Percentiles rank a stretch among this genome's conserved stretches.
Conservation (phyloP, 78 protist species). For the Chrysochromulina parva region DNA sequence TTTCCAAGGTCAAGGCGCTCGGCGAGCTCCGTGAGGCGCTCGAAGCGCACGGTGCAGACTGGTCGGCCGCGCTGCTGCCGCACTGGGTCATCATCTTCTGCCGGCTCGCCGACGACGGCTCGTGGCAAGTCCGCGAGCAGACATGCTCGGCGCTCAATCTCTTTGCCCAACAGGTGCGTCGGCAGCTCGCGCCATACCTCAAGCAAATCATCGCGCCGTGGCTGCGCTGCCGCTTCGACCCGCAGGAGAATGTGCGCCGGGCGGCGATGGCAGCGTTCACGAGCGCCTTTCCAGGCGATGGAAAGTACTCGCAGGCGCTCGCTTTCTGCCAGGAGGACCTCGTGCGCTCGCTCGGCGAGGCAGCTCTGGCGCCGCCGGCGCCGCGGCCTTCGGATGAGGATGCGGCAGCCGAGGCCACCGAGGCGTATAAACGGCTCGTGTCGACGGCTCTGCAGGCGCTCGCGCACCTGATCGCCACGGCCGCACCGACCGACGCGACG, state of each 20-base stretch:
- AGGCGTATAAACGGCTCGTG: not conserved
- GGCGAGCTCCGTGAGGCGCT: conserved; percentile 13
- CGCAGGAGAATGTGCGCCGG: not conserved
- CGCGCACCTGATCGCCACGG: not conserved
- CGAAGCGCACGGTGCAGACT: not conserved
- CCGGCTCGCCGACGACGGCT: not conserved
- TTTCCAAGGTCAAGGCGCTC: conserved; percentile 27
- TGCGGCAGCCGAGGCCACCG: conserved; percentile 26
- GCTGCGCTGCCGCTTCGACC: not conserved
- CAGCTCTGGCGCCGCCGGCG: not conserved
- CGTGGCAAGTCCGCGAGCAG: conserved; percentile 30
- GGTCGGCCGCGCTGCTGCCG: not conserved
- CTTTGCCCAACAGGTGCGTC: not conserved
- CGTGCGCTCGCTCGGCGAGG: not conserved
- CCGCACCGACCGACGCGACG: too few relatives aligned
- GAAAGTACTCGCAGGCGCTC: conserved; percentile 25
- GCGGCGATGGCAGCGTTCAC: conserved; percentile 19
- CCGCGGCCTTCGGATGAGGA: not conserved
- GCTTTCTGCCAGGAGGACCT: not conserved
- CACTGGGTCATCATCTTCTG: not conserved
- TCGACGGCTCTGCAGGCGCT: not conserved
- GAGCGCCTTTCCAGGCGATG: not conserved
- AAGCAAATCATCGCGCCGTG: not conserved
- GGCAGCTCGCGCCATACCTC: conserved; percentile 19
- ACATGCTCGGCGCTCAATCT: not conserved